Base-by-base conservation (phyloP, 108 stramenopile species). In the Cyclotella baltica region DNA sequence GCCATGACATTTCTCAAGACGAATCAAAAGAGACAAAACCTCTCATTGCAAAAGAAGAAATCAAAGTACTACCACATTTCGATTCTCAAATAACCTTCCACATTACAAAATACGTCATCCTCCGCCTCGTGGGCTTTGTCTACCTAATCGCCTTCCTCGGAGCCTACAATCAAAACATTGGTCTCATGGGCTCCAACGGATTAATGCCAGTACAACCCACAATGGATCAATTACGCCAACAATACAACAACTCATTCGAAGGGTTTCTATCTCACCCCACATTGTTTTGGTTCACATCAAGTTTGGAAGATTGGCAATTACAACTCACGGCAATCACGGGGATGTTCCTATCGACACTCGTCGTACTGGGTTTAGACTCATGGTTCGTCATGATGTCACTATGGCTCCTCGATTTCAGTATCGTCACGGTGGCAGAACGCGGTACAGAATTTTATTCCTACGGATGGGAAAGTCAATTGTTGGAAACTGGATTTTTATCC, bases 391-490 rank as follows among this genome's bases (percentile, higher is more conserved):
- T 81, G 84, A 46, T 66, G 1, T 25, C 58, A 8, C 75, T 92
- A 2, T 95, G 94, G 94, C 35, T 88, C 11, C 76, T 89, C 29
- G 88, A 95, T 72, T 87, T 89, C 47, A 84, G 84, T 11, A 73
- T 95, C 30, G 88, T 93, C 18, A 93, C 90, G 11, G 73, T 87
- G 25, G 92, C 90, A 5, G 87, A 79, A 38, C 85, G 78, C 1
- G 87, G 63, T 18, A 68, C 81, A 37, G 31, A 61, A 34, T 94
- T 88, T 66, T 95, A 95, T 62, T 58, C 76, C 46, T 95, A 91
- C 67, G 94, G 94, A 18, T 96, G 92, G 94, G 94, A 96, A 86
- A 73, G 73, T 43, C 94, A 96, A 74, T 64, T 93, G 1, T 65
- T 93, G 5, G 94, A 92, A 62, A 90, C 90, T 15, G 94, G 91